Evolutionary conservation across 1,284 basidiomycete genomes (phyloP).

Genomic region (Meira miltonrushii): DNA sequence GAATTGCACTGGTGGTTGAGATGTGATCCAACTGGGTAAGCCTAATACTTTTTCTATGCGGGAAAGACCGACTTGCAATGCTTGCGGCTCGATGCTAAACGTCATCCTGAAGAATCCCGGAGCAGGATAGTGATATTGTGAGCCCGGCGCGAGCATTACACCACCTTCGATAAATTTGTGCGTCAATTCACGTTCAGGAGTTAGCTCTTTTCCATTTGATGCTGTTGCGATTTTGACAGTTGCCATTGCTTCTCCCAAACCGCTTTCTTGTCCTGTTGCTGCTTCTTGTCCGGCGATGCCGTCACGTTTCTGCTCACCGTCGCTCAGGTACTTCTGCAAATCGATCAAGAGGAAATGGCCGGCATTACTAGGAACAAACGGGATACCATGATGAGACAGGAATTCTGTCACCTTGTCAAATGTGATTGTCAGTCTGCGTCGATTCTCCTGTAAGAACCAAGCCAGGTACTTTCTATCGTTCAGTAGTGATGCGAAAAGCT

Average conservation of each 20-base stretch:
- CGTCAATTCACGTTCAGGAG: slow-evolving; percentile 18
- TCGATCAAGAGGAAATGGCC: slow-evolving; percentile 39
- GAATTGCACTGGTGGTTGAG: background rate
- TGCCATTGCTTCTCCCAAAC: slow-evolving; percentile 2
- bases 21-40: slow-evolving; percentile 13
- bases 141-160: slow-evolving; percentile 31
- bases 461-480: slow-evolving; percentile 21
- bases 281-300: background rate
- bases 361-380: slow-evolving; percentile 22
- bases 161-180: slow-evolving; percentile 19
- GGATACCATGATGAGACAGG: slow-evolving; percentile 18
- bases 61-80: slow-evolving; percentile 24
- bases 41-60: slow-evolving; percentile 25
- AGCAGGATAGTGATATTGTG: slow-evolving; percentile 30
- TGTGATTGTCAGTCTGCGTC: slow-evolving; percentile 18
- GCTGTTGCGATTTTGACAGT: no score
- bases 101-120: slow-evolving; percentile 35
- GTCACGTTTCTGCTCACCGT: background rate
- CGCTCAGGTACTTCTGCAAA: slow-evolving; percentile 8
- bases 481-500: slow-evolving; percentile 26
- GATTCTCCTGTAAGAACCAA: slow-evolving; percentile 36
- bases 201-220: no score
- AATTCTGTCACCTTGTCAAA: slow-evolving; percentile 23
- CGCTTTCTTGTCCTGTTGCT: background rate
- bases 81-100: slow-evolving; percentile 24